These are phyloP conservation scores for Fusarium mundagurra DNA, from an alignment of 2,329 filamentous ascomycete genomes.

Conservation along the genomic window DNA sequence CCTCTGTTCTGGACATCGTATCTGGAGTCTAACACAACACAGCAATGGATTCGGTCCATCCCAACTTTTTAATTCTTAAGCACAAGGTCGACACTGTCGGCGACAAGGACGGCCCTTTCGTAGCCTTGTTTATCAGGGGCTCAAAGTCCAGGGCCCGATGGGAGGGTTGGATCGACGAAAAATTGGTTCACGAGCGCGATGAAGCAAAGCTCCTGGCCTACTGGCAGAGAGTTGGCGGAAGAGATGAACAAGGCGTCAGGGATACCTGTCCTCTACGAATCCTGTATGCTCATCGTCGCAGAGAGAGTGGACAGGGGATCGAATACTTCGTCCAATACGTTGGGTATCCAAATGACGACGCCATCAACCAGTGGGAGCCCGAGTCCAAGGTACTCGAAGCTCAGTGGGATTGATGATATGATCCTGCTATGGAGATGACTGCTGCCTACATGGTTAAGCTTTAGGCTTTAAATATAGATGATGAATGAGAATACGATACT, in stretches of 20 bases:
- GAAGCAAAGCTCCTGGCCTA: neutral
- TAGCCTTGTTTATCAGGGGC: neutral
- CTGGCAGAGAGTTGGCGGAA: neutral
- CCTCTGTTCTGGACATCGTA: fast-evolving
- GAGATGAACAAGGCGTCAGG: neutral
- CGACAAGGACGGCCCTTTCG: neutral
- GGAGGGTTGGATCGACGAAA: neutral
- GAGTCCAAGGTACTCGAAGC: neutral
- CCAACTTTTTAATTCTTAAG: neutral
- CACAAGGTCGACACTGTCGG: neutral
- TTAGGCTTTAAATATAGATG: too few relatives aligned
- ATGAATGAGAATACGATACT: too few relatives aligned
- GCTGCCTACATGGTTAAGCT: too few relatives aligned
- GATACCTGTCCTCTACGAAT: neutral
- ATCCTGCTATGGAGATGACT: too few relatives aligned
- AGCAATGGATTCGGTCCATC: neutral
- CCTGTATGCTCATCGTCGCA: neutral
- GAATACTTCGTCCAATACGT: neutral
- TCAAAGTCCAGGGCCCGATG: neutral
- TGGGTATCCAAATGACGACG: neutral
- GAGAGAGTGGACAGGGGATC: too few relatives aligned
- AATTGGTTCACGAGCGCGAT: neutral
- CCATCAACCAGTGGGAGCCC: neutral
- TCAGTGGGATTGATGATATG: neutral
- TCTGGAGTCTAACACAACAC: neutral